These are phyloP conservation scores for Coemansia nantahalensis DNA, from an alignment of 192 early-diverging fungal species.

Conservation along the genomic window DNA sequence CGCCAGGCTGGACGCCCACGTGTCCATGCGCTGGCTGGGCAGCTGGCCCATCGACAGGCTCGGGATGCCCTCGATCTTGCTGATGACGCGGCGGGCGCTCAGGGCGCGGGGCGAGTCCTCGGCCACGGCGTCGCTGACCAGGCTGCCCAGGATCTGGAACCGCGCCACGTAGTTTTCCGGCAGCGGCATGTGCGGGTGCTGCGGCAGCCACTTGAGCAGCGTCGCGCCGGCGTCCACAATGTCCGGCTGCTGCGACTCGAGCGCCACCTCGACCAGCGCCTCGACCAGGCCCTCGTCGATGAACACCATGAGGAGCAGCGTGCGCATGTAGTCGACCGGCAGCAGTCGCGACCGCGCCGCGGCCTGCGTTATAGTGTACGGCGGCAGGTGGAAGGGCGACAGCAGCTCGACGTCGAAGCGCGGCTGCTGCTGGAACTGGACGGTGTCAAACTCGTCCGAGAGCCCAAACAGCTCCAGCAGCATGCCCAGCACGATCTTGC, in stretches of 20 bases:
- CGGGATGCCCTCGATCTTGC: constrained; percentile 45
- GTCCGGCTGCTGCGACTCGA: constrained; percentile 29
- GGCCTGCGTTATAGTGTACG: constrained; percentile 27
- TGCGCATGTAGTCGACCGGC: constrained; percentile 49
- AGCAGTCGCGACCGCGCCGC: constrained; percentile 37
- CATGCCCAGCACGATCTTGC: constrained; percentile 51
- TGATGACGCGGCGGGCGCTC: constrained; percentile 30
- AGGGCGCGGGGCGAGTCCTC: constrained; percentile 8
- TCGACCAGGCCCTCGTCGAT: constrained; percentile 54
- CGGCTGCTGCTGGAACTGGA: constrained; percentile 52
- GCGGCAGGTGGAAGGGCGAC: constrained; percentile 37
- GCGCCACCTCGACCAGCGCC: constrained; percentile 31
- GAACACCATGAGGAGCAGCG: constrained; percentile 49
- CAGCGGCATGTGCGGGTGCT: constrained; percentile 50
- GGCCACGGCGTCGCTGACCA: constrained; percentile 31
- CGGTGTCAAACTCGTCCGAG: constrained; percentile 44
- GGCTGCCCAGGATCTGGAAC: constrained; percentile 38
- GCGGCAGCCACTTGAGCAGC: constrained; percentile 50
- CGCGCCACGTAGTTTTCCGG: constrained; percentile 29
- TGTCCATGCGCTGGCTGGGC: constrained; percentile 47
- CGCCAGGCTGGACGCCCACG: constrained; percentile 41
- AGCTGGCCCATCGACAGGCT: constrained; percentile 47
- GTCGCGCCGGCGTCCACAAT: constrained; percentile 48
- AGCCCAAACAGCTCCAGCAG: constrained; percentile 52
- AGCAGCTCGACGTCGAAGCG: constrained; percentile 49